Base-by-base conservation (phyloP, 139 green algal genomes). In the Limnomonas spitsbergensis region DNA sequence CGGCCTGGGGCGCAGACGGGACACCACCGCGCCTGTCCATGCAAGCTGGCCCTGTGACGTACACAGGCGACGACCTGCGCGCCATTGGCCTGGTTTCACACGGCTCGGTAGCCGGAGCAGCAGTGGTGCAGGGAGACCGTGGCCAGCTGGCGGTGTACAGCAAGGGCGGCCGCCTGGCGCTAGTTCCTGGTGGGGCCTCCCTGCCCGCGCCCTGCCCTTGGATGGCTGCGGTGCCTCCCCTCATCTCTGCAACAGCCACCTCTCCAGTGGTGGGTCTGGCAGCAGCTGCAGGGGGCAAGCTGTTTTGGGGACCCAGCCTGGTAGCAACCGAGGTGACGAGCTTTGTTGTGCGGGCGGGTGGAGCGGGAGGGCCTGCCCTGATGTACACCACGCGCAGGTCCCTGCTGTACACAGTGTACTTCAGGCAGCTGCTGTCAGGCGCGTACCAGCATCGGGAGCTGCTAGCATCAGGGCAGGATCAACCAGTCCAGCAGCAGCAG, bases 281-380 rank as follows among this genome's bases (percentile, higher is more conserved):
- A 6, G 20, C 27, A 56, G 69, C 80, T 6, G 81, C 85, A 31
- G 89, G 84, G 0, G 91, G 91, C 0, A 39, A 77, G 70, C 87
- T 97, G 40, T 89, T 81, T 73, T 90, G 79, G 83, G 91, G 90
- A 53, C 2, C 2, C 27, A 78, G 47, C 9, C 56, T 81, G 27
- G 31, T 95, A 34, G 81, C 88, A 0, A 3, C 53, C 1, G 85
- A 83, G 29, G 91, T 94, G 9, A 92, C 86, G 0, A 94, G 88
- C 4, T 69, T 92, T 20, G 86, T 75, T 37, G 74, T 95, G 32
- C 83, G 90, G 2, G 34, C 67, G 2, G 76, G 76, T 29, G 86
- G 91, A 2, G 66, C 93, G 0, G 92, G 89, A 9, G 93, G 92
- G 1, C 81, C 90, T n/a, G 91, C 86, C 56, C 84, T 97, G 77